A percentile compares a stretch with the other conserved stretches of the same genome.
phyloP scores from a whole-genome alignment of 257 asterid species.

The Solanum pimpinellifolium region DNA sequence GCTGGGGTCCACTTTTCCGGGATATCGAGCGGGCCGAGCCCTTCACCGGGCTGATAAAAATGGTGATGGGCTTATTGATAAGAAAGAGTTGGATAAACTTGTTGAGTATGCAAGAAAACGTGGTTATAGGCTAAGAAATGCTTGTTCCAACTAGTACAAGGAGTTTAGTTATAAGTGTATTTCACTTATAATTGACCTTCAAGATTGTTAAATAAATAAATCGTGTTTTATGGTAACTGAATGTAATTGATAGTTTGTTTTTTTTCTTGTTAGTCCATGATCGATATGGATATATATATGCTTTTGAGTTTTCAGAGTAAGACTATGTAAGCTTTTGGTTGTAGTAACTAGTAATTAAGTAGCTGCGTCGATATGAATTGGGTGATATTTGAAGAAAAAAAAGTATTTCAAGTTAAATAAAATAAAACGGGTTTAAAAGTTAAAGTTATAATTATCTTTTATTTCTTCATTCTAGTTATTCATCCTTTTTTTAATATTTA shows the following conservation, averaged over 20 bases:
- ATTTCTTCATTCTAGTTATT: not conserved
- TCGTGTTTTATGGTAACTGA: not conserved
- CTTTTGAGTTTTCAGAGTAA: too few species aligned
- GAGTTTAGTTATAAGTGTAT: not conserved
- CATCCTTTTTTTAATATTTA: not conserved
- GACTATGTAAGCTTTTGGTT: not conserved
- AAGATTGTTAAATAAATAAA: not conserved
- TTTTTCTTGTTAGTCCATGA: not conserved
- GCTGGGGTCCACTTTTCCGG: not conserved
- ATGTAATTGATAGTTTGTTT: not conserved
- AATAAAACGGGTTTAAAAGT: too few species aligned
- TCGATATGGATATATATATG: too few species aligned
- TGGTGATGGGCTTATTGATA: constrained; percentile 4
- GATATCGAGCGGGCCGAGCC: constrained; percentile 3
- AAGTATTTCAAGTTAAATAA: not conserved
- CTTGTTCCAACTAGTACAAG: not conserved
- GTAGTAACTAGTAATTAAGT: not conserved
- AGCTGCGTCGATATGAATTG: not conserved
- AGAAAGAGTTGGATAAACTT: not conserved
- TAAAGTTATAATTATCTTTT: not conserved
- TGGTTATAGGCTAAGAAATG: not conserved
- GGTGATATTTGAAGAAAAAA: not conserved
- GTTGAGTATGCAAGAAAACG: not conserved
- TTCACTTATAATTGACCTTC: not conserved
- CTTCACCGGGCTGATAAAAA: not conserved